Percentiles rank a stretch among this genome's conserved stretches.
Evolutionary conservation across 1,284 basidiomycete genomes (phyloP).

Genomic region (Caloboletus inedulis): DNA sequence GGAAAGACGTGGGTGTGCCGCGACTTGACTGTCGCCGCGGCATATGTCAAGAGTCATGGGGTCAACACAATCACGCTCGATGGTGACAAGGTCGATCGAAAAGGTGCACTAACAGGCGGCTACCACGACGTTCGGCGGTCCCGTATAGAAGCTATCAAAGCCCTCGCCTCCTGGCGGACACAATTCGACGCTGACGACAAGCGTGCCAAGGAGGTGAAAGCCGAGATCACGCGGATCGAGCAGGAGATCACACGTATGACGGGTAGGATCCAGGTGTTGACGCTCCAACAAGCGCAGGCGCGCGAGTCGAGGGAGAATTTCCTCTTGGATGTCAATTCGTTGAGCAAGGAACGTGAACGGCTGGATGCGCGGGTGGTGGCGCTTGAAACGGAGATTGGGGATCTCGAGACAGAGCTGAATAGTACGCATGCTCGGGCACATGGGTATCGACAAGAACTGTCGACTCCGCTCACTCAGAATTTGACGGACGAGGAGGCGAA

Average conservation of each 20-base stretch:
- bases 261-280: constrained; percentile 72
- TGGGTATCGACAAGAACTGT: constrained; percentile 72
- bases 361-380: constrained; percentile 59
- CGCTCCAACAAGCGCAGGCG: constrained; percentile 70
- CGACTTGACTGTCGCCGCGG: constrained; percentile 88
- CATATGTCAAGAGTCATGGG: constrained; percentile 91
- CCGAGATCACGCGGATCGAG: constrained; percentile 68
- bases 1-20: constrained; percentile 95
- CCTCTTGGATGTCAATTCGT: constrained; percentile 57
- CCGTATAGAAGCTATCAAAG: constrained; percentile 84
- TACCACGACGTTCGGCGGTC: constrained; percentile 92
- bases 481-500: constrained; percentile 73
- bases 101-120: constrained; percentile 93
- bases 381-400: constrained; percentile 67
- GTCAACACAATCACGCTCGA: constrained; percentile 98
- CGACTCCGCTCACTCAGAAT: constrained; percentile 71
- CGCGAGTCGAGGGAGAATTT: constrained; percentile 68
- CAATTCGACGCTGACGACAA: constrained; percentile 69
- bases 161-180: constrained; percentile 72
- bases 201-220: constrained; percentile 72
- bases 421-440: constrained; percentile 57
- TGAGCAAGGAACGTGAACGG: constrained; percentile 72
- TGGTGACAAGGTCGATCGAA: constrained; percentile 96
- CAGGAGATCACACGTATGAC: constrained; percentile 82
- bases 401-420: constrained; percentile 69